These are phyloP conservation scores for Elsinoe fawcettii DNA, from an alignment of 2,329 filamentous ascomycete genomes.

Conservation along the genomic window DNA sequence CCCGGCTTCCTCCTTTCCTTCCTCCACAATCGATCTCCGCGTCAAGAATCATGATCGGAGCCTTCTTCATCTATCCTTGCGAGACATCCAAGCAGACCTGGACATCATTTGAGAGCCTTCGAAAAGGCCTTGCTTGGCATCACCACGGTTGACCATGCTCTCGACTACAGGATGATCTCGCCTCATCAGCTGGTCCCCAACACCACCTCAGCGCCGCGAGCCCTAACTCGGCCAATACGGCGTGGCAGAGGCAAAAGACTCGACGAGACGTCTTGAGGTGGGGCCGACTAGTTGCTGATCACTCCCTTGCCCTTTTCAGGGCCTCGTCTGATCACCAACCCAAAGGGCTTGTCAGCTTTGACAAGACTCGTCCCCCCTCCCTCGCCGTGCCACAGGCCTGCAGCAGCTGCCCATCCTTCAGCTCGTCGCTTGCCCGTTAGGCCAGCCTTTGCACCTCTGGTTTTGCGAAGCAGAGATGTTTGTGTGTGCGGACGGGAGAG, in stretches of 20 bases:
- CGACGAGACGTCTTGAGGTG: constrained; percentile 1
- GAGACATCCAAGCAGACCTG: not conserved
- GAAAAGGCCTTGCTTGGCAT: not conserved
- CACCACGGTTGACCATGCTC: not conserved
- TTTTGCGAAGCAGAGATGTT: not conserved
- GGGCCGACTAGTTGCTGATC: constrained; percentile 1
- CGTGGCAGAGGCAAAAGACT: not conserved
- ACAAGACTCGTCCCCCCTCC: not conserved
- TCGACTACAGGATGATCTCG: not conserved
- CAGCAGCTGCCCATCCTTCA: not conserved
- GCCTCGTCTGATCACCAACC: not conserved
- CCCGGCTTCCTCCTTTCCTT: not conserved
- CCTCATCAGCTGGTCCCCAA: not conserved
- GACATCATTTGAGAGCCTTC: not conserved
- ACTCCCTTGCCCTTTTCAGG: not conserved
- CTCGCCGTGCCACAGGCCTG: not conserved
- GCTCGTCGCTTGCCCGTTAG: not conserved
- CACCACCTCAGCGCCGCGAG: not conserved
- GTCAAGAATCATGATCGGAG: not conserved
- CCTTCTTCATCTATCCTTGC: not conserved
- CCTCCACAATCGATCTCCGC: not conserved
- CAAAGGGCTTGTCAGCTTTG: not conserved
- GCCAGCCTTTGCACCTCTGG: not conserved
- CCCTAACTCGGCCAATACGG: not conserved
- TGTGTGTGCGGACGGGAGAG: not conserved